Percentiles rank a stretch among this genome's conserved stretches.
phyloP scores from a whole-genome alignment of 768 basidiomycete genomes.

The Rubroboletus pulcherrimus region DNA sequence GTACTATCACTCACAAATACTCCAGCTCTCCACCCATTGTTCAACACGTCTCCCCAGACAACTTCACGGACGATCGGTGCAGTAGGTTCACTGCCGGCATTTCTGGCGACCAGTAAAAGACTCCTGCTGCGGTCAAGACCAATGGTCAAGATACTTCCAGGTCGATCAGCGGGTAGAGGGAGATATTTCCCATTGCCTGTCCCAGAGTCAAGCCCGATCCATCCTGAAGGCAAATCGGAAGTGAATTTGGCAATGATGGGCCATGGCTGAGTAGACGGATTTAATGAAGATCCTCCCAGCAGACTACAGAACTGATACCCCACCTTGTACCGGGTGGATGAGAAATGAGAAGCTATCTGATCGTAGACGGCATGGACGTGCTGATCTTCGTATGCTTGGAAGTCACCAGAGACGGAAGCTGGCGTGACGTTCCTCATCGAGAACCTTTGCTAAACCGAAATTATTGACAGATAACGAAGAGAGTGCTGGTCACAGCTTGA shows the following conservation, averaged over 20 bases:
- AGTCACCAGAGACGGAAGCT: conserved; percentile 44
- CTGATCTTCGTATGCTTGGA: conserved; percentile 58
- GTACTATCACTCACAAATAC: conserved; percentile 60
- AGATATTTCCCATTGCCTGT: conserved; percentile 99
- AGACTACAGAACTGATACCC: not conserved
- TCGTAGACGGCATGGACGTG: conserved; percentile 87
- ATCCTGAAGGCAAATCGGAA: conserved; percentile 64
- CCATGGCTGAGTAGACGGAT: conserved; percentile 62
- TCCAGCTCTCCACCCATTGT: conserved; percentile 67
- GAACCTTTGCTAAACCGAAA: not conserved
- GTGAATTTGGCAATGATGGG: conserved; percentile 81
- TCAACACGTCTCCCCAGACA: conserved; percentile 75
- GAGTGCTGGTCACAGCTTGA: not conserved
- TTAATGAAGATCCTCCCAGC: not conserved
- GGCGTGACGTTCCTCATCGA: conserved; percentile 35
- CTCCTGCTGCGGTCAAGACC: conserved; percentile 83
- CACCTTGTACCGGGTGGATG: conserved; percentile 86
- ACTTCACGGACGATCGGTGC: conserved; percentile 54
- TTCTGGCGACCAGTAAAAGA: conserved; percentile 69
- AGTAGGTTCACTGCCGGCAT: conserved; percentile 44
- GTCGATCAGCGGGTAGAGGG: conserved; percentile 62
- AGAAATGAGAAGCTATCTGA: conserved; percentile 82
- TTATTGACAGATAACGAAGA: not conserved
- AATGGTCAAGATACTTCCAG: conserved; percentile 63
- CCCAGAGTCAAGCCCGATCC: conserved; percentile 90